phyloP scores from a whole-genome alignment of 2,329 filamentous ascomycete species.

The Aureobasidium subglaciale region DNA sequence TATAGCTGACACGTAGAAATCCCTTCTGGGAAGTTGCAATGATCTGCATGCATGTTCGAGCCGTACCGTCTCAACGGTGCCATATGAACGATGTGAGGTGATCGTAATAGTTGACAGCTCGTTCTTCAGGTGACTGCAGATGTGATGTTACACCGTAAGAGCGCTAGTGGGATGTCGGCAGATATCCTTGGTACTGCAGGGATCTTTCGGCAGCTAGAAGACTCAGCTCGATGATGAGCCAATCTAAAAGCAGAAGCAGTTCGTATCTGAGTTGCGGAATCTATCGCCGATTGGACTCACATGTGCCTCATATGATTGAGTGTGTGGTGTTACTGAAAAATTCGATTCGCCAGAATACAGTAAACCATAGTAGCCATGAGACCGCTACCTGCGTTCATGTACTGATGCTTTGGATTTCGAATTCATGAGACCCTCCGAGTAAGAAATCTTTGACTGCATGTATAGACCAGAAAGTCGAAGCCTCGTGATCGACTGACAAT shows the following conservation, averaged over 20 bases:
- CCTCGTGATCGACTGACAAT: not conserved
- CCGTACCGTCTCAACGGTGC: not conserved
- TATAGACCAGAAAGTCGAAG: not conserved
- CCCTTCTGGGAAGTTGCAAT: not conserved
- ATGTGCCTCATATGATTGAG: no score
- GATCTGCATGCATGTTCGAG: not conserved
- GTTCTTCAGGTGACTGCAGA: not conserved
- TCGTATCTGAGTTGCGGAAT: no score
- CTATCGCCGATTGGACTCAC: no score
- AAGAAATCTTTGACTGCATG: not conserved
- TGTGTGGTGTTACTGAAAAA: no score
- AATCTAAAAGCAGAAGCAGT: no score
- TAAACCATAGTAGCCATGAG: no score
- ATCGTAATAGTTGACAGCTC: not conserved
- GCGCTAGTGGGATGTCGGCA: not conserved
- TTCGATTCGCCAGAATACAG: no score
- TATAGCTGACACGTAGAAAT: not conserved
- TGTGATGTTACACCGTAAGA: not conserved
- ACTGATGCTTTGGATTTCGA: not conserved
- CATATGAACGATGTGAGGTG: no score
- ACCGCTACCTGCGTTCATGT: no score
- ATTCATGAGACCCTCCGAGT: no score
- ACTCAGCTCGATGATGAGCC: no score
- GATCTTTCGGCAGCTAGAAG: not conserved
- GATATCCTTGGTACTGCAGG: not conserved